phyloP scores from a whole-genome alignment of 129 eudicot genomes.

The Dittrichia graveolens region DNA sequence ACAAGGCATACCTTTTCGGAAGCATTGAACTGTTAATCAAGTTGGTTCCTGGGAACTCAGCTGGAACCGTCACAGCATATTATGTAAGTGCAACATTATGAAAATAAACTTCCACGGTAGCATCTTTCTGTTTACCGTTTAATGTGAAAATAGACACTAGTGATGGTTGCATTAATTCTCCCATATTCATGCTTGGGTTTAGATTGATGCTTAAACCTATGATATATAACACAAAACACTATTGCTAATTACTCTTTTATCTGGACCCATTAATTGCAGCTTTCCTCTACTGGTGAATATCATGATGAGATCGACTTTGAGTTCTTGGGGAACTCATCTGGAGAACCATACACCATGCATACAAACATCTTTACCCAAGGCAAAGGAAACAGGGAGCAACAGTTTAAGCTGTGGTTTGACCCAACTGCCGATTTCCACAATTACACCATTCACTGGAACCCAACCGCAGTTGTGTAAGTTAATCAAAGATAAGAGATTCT shows the following conservation, averaged over 20 bases:
- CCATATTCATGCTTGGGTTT: too few species aligned
- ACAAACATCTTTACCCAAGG: conserved; percentile 68
- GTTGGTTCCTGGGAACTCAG: conserved; percentile 63
- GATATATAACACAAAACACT: too few species aligned
- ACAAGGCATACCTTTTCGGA: conserved; percentile 53
- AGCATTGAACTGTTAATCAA: conserved; percentile 61
- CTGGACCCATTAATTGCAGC: conserved; percentile 36
- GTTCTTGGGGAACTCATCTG: conserved; percentile 69
- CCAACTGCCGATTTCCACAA: conserved; percentile 66
- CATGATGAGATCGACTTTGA: conserved; percentile 89
- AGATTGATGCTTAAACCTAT: too few species aligned
- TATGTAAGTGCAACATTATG: conserved; percentile 54
- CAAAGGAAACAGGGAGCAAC: conserved; percentile 61
- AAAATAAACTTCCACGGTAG: not conserved
- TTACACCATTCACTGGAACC: conserved; percentile 82
- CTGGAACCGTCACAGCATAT: conserved; percentile 76
- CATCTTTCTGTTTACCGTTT: too few species aligned
- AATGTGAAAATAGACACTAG: too few species aligned
- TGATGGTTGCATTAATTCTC: too few species aligned
- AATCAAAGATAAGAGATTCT: not conserved
- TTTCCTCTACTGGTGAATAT: conserved; percentile 54
- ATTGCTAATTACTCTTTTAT: not conserved
- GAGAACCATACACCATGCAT: conserved; percentile 73
- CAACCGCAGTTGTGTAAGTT: conserved; percentile 58
- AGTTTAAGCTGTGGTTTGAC: conserved; percentile 68